Evolutionary conservation across 2,329 filamentous ascomycete species (phyloP).

Genomic region (Aschersonia sp.): DNA sequence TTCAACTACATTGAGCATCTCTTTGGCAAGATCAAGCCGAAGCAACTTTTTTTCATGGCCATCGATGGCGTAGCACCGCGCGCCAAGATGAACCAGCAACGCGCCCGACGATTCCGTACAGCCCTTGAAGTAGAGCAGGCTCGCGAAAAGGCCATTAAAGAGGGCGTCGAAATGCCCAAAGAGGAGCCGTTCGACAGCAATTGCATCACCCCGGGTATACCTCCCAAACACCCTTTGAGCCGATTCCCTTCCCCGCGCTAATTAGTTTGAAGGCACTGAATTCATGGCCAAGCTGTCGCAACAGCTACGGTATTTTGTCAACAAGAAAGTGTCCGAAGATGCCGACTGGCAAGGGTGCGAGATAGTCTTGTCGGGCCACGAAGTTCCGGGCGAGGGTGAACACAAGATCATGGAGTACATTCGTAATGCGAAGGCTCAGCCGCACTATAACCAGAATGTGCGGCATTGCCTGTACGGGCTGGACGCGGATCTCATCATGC

Average conservation of each 20-base stretch:
- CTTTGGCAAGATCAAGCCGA: conserved; percentile 96
- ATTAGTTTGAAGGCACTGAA: conserved; percentile 44
- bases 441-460: conserved; percentile 80
- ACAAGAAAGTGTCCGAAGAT: conserved; percentile 96
- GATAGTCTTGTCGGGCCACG: conserved; percentile 90
- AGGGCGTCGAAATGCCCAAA: conserved; percentile 86
- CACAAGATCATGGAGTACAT: conserved; percentile 99
- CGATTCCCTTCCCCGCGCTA: background rate
- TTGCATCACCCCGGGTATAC: conserved; percentile 77
- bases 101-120: conserved; percentile 85
- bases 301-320: conserved; percentile 96
- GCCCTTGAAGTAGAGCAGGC: conserved; percentile 81
- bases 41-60: conserved; percentile 98
- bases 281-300: conserved; percentile 95
- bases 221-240: too few relatives aligned
- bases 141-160: conserved; percentile 77
- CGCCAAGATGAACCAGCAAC: conserved; percentile 99
- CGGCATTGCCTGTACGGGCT: conserved; percentile 95
- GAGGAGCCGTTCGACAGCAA: conserved; percentile 97
- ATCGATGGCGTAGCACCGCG: conserved; percentile 95
- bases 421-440: conserved; percentile 89
- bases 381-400: conserved; percentile 94
- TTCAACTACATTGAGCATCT: conserved; percentile 99
- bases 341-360: conserved; percentile 95
- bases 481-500: conserved; percentile 96